A percentile compares a stretch with the other conserved stretches of the same genome.
Conservation (phyloP, 2,329 filamentous ascomycete genomes). For the Nannizziopsis barbatae region DNA sequence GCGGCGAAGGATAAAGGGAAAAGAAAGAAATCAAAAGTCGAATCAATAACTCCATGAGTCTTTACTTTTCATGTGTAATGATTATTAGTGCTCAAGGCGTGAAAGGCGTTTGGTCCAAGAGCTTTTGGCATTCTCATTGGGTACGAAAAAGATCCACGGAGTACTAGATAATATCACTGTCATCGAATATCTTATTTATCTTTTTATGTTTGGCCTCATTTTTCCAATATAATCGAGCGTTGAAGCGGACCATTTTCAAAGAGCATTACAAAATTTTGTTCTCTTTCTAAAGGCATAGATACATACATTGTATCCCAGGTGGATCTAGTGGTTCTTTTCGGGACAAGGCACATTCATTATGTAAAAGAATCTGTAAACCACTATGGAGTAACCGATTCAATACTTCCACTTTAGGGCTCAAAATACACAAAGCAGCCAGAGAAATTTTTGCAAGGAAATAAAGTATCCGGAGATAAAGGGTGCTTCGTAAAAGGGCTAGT, state of each 20-base stretch:
- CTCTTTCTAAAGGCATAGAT: neutral
- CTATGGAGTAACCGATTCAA: neutral
- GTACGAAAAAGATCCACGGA: too few relatives aligned
- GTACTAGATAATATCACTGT: too few relatives aligned
- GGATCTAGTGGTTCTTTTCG: neutral
- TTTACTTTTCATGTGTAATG: neutral
- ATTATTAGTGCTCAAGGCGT: too few relatives aligned
- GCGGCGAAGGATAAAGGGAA: constrained; percentile 24
- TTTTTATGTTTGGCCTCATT: too few relatives aligned
- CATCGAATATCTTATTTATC: too few relatives aligned
- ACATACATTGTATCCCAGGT: neutral
- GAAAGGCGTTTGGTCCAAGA: too few relatives aligned
- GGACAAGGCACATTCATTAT: neutral
- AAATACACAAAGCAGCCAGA: constrained; percentile 7
- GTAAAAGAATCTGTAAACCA: too few relatives aligned
- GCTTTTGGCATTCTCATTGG: too few relatives aligned
- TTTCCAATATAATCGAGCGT: too few relatives aligned
- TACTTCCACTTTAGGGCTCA: constrained; percentile 5
- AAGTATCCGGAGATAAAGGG: constrained; percentile 3
- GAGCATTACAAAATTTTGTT: neutral
- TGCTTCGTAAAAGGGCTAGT: constrained; percentile 9
- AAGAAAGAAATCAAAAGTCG: constrained; percentile 27
- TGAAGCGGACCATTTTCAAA: too few relatives aligned
- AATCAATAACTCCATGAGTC: constrained; percentile 11
- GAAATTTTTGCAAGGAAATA: constrained; percentile 4